These are phyloP conservation scores for Monosporascus sp. DNA, from an alignment of 2,329 filamentous ascomycete genomes.

Conservation along the genomic window DNA sequence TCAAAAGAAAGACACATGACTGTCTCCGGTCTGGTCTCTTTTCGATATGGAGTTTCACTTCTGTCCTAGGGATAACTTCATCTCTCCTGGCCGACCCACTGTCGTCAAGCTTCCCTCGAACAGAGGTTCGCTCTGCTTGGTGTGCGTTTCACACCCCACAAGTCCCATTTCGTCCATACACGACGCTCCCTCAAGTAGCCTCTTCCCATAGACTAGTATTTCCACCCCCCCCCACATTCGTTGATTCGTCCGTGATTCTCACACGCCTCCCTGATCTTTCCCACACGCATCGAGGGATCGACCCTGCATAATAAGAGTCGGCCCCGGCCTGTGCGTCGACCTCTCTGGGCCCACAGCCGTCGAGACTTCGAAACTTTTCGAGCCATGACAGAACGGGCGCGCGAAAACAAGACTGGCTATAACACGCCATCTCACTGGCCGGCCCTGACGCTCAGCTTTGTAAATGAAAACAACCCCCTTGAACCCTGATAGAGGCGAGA, in stretches of 20 bases:
- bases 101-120: neutral
- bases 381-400: constrained; percentile 13
- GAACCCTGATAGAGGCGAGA: constrained; percentile 18
- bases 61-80: neutral
- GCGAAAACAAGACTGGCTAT: constrained; percentile 20
- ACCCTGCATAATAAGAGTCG: constrained; percentile 22
- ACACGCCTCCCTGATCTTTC: constrained; percentile 22
- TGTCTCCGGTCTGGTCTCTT: neutral
- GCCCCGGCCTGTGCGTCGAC: constrained; percentile 22
- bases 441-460: constrained; percentile 19
- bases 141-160: neutral
- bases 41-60: neutral
- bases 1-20: too few relatives aligned
- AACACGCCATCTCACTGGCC: constrained; percentile 23
- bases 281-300: constrained; percentile 22
- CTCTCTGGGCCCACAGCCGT: constrained; percentile 10
- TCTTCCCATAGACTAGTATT: constrained; percentile 9
- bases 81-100: neutral
- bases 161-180: neutral
- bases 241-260: constrained; percentile 23
- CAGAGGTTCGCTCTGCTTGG: neutral
- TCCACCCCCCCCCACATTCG: constrained; percentile 20
- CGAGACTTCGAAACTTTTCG: constrained; percentile 15
- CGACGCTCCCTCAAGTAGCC: neutral
- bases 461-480: constrained; percentile 16